These are phyloP conservation scores for Monilinia vaccinii-corymbosi DNA, from an alignment of 2,329 filamentous ascomycete genomes.

Conservation along the genomic window DNA sequence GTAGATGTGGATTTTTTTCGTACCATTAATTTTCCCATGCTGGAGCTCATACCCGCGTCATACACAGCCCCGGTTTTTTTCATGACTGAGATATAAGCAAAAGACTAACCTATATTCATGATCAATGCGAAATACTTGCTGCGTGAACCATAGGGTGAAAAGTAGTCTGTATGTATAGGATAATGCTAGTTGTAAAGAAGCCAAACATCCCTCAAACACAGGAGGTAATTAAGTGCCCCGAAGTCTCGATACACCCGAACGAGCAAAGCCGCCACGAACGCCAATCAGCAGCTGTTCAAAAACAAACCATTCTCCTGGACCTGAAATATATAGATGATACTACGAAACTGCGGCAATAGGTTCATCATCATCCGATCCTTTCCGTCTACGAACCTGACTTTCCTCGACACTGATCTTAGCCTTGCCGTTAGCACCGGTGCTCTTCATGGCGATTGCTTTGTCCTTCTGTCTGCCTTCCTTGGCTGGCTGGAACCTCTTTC, in stretches of 20 bases:
- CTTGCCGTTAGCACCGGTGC: conserved; percentile 24
- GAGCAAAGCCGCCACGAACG: neutral
- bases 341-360: conserved; percentile 4
- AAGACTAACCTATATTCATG: neutral
- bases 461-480: conserved; percentile 30
- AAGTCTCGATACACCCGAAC: neutral
- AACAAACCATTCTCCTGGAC: neutral
- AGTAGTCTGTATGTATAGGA: neutral
- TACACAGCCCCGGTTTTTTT: neutral
- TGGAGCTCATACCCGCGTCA: neutral
- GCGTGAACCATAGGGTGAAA: neutral
- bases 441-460: conserved; percentile 24
- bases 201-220: neutral
- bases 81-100: neutral
- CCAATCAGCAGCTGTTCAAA: neutral
- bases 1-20: neutral
- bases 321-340: neutral
- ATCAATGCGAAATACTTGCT: neutral
- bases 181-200: neutral
- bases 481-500: conserved; percentile 60
- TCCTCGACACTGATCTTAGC: conserved; percentile 25
- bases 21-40: neutral
- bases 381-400: conserved; percentile 27
- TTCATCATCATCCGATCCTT: conserved; percentile 10
- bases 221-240: neutral